phyloP scores from a whole-genome alignment of 2,329 filamentous ascomycete genomes.

The Trichoderma asperellum region DNA sequence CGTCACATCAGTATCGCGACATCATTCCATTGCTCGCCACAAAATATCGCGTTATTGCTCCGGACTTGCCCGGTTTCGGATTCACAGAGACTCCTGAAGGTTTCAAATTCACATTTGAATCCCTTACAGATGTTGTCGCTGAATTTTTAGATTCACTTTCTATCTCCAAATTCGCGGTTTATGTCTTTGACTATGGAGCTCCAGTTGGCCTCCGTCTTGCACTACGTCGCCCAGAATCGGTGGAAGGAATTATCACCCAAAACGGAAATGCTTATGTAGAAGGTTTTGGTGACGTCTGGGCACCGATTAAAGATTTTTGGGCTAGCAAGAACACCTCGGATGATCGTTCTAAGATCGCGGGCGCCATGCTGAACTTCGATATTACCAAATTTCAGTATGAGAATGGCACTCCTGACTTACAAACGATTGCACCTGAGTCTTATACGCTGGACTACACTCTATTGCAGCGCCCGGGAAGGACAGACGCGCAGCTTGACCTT shows the following conservation, averaged over 20 bases:
- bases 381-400: constrained; percentile 24
- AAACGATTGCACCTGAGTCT: constrained; percentile 10
- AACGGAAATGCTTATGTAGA: constrained; percentile 22
- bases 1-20: constrained; percentile 18
- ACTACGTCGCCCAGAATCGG: constrained; percentile 1
- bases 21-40: constrained; percentile 18
- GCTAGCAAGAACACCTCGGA: constrained; percentile 13
- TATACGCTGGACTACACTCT: constrained; percentile 16
- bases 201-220: constrained; percentile 16
- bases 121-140: constrained; percentile 5
- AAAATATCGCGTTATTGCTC: constrained; percentile 19
- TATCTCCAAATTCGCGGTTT: background rate
- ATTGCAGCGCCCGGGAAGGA: constrained; percentile 17
- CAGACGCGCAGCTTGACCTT: constrained; percentile 20
- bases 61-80: constrained; percentile 18
- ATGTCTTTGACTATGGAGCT: constrained; percentile 21
- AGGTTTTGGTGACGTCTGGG: constrained; percentile 21
- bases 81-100: constrained; percentile 16
- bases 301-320: constrained; percentile 19
- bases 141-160: constrained; percentile 16
- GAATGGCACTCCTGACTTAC: constrained; percentile 5
- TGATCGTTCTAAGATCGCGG: constrained; percentile 13
- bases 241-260: constrained; percentile 17
- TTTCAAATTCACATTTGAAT: constrained; percentile 18
- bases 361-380: constrained; percentile 18